Evolutionary conservation across 805 yeast species (phyloP), one percentile per base, ranked within the genome.

Genomic region (Grigorovia jiainica): DNA sequence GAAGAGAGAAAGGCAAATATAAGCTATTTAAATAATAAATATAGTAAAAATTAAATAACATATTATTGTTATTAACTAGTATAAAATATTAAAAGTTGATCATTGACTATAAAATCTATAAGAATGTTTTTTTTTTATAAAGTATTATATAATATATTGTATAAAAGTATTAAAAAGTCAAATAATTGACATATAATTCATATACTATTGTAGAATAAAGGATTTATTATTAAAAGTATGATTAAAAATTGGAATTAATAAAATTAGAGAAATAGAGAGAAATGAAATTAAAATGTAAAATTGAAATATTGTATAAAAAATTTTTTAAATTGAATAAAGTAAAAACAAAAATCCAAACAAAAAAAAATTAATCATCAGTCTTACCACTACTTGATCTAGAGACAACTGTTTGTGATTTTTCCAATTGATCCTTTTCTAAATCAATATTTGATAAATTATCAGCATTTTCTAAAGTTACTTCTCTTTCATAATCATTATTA

Each of bases 1-100:
- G 71, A 68, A 34, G 54, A 55, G 20, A 52, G 60, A 18, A 48
- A 48, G 8, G 34, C 44, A 29, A 40, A 44, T 20, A 49, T 55
- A 7, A 54, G 46, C 33, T 50, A 54, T 34, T 41, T 61, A 34
- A 58, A 54, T 33, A 40, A 44, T 38, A 57, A 54, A 39, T 60
- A 60, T 38, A 55, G 49, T 15, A 37, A n/a, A n/a, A n/a, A n/a
- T n/a, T 7, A 16, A 9, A 9, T 7, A 31, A 31, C 7, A 31
- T 24, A 24, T 7, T 24, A 7, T 24, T 7, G 10, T 7, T 24
- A 24, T 24, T 7, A 24, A 7, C 27, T 7, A 7, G 27, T 24
- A 24, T 24, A 24, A 24, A 24, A 7, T 24, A 24, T 24, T 24
- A 24, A 7, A 24, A 7, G 10, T 24, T 24, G 10, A 24, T 7